These are phyloP conservation scores for Tetrapisispora nanseiensis DNA, from an alignment of 805 yeast genomes.

Conservation along the genomic window DNA sequence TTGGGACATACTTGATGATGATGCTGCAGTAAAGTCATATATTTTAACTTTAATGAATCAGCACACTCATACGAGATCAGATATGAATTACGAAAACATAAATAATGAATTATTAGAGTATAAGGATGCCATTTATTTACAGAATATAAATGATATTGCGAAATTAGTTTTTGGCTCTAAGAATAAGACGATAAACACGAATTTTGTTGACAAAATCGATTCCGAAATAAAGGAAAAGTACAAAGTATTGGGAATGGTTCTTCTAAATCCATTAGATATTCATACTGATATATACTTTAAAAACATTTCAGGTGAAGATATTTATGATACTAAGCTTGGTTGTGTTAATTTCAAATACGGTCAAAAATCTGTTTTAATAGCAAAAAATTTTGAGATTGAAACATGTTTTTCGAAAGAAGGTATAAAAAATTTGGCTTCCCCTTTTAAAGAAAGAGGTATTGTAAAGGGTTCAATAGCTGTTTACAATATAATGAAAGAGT, in stretches of 20 bases:
- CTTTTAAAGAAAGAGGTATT: constrained; percentile 1
- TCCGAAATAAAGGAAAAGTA: not conserved
- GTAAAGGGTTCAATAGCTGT: not conserved
- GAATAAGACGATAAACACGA: not conserved
- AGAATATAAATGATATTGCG: not conserved
- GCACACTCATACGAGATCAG: not conserved
- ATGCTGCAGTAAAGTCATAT: not conserved
- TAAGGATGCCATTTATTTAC: not conserved
- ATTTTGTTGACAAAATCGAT: not conserved
- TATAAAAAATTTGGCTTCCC: not conserved
- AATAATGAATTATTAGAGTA: too few relatives aligned
- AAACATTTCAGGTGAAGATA: not conserved
- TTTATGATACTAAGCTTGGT: not conserved
- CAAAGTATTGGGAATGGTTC: not conserved
- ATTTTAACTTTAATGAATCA: not conserved
- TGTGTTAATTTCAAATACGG: constrained; percentile 2
- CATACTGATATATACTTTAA: constrained; percentile 1
- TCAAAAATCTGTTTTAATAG: not conserved
- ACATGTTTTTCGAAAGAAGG: constrained; percentile 4
- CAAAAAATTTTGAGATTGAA: constrained; percentile 1
- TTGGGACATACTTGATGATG: not conserved
- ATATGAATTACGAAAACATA: not conserved
- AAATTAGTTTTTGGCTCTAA: not conserved
- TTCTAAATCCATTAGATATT: constrained; percentile 3
- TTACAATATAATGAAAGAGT: not conserved